Conservation (phyloP, 106 monocot genomes). For the Platanthera zijinensis region DNA sequence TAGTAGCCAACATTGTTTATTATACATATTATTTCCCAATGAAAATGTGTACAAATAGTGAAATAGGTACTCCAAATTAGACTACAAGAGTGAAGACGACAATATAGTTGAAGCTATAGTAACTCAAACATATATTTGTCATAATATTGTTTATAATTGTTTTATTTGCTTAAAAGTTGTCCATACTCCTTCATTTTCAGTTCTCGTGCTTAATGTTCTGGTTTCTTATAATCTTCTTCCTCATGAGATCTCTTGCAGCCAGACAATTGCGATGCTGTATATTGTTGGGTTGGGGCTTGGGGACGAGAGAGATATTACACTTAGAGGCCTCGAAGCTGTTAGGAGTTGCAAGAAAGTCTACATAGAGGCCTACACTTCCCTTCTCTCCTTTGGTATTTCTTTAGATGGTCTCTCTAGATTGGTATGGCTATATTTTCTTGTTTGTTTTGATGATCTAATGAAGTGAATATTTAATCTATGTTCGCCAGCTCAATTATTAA, state of each 20-base stretch:
- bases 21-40: no score
- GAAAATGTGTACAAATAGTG: no score
- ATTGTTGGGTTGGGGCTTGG: constrained; percentile 73
- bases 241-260: background rate
- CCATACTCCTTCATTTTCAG: no score
- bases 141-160: no score
- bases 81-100: no score
- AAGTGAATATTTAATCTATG: background rate
- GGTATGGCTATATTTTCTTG: constrained; percentile 14
- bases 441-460: background rate
- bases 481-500: background rate
- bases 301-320: constrained; percentile 79
- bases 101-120: no score
- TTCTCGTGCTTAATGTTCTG: no score
- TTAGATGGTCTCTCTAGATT: constrained; percentile 49
- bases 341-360: constrained; percentile 48
- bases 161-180: no score
- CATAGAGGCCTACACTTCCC: constrained; percentile 86
- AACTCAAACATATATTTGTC: no score
- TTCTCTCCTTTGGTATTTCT: constrained; percentile 75
- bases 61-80: no score
- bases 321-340: constrained; percentile 69
- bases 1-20: no score
- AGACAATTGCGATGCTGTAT: constrained; percentile 43
- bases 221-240: background rate